Evolutionary conservation across 2,329 filamentous ascomycete genomes (phyloP), one percentile per base, ranked within the genome.

Genomic region (Neocucurbitaria cava): DNA sequence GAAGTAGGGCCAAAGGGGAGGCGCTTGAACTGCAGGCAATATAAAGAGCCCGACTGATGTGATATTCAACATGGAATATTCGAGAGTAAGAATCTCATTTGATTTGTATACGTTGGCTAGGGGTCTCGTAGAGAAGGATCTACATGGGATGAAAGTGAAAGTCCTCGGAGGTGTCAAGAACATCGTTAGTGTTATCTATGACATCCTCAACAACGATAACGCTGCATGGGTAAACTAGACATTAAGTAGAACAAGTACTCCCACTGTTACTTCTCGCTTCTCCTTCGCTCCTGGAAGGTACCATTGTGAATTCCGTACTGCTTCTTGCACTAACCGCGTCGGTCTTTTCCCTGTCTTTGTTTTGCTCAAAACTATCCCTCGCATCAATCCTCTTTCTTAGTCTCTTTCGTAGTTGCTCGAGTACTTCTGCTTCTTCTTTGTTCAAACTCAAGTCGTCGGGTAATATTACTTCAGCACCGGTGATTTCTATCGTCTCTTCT

Each of bases 381-480:
- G 51, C 52, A 26, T 61, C 59, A 3, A 58, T 31, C 20, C 58
- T 64, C 40, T 58, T 62, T 46, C 53, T 57, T 17, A 80, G 45
- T 31, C 73, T 66, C 20, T 66, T 56, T 56, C 69, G 70, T 39
- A 80, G 54, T 5, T 56, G 65, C 49, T 76, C 69, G 46, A 80
- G 38, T 20, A 79, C n/a, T 42, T 62, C 57, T 8, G 61, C 58
- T 46, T 79, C 76, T 33, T 76, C 71, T 9, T 58, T 48, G 17
- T 71, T 74, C 45, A 79, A 52, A 17, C 65, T 58, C 20, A 79
- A 52, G 24, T 73, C 63, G 20, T 69, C 62, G 24, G 78, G 78
- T 18, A 79, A 39, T 15, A 62, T 47, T 3, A 79, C 65, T 24
- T 65, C 52, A 1, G 67, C 58, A 5, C 70, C 61, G 1, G 61